Evolutionary conservation across 352 stramenopile genomes (phyloP), one percentile per base, ranked within the genome.

Genomic region (Phytopythium chamaehyphon): DNA sequence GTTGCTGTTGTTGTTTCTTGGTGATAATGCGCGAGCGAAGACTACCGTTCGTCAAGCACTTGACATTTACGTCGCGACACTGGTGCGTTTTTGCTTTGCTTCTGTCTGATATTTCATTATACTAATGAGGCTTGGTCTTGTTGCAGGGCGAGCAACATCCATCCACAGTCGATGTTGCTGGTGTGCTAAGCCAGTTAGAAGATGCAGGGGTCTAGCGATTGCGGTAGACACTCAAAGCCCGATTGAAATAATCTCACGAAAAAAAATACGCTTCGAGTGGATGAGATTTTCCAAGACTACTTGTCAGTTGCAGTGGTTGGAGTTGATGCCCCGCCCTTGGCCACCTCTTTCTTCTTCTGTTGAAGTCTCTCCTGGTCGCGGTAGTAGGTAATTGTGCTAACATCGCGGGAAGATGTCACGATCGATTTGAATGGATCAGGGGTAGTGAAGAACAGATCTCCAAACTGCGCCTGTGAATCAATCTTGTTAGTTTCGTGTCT

Each of bases 351-450:
- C n/a, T 71, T 59, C 6, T 38, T 46, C 22, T 31, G 26, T 24
- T 48, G 58, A n/a, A n/a, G n/a, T 36, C 40, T 51, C 31, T 66
- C 15, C 23, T 69, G 61, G 40, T 66, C 35, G 11, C 67, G 58
- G 18, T 61, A 42, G 24, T 75, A 81, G 11, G 70, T 88, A 47
- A 89, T 82, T n/a, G 76, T 92, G 31, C 65, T 79, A 12, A 92
- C 51, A 47, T 80, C 54, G 24, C 64, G 73, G 33, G 72, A 38
- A 52, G 66, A 83, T 8, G 67, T 52, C 18, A 90, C 83, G 24
- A 90, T 75, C 4, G 51, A 38, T 21, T 80, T 71, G 46, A 93
- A 93, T 40, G 80, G 79, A 56, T 93, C 83, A 0, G 70, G 62
- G 43, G 61, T 90, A 37, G 68, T 63, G 28, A 88, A 93, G 36